Evolutionary conservation across 73 alveolate genomes (phyloP).

Genomic region (Paramecium pentaurelia): DNA sequence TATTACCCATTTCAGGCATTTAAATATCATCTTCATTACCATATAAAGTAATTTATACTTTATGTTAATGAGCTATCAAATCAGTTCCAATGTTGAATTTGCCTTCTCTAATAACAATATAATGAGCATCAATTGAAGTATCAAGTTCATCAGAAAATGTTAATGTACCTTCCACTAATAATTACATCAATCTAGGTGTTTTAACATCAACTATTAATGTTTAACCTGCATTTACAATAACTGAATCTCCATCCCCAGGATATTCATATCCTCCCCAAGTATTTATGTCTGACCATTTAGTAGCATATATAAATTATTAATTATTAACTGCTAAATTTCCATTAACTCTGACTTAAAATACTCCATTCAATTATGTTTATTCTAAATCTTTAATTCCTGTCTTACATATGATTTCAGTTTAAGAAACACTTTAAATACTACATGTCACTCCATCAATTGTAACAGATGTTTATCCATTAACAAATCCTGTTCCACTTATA

Average conservation of each 20-base stretch:
- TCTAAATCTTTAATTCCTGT: slow-evolving; percentile 62
- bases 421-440: background rate
- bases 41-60: slow-evolving; percentile 75
- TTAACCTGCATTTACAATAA: slow-evolving; percentile 66
- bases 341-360: slow-evolving; percentile 41
- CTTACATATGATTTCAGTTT: slow-evolving; percentile 50
- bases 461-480: slow-evolving; percentile 51
- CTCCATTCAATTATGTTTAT: slow-evolving; percentile 14
- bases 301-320: slow-evolving; percentile 65
- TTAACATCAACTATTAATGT: slow-evolving; percentile 67
- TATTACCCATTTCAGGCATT: slow-evolving; percentile 83
- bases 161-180: slow-evolving; percentile 77
- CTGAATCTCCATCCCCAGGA: slow-evolving; percentile 75
- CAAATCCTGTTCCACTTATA: slow-evolving; percentile 32
- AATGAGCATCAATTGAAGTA: slow-evolving; percentile 76
- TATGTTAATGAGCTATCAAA: slow-evolving; percentile 65
- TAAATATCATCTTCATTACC: slow-evolving; percentile 63
- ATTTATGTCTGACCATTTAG: slow-evolving; percentile 63
- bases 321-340: slow-evolving; percentile 61
- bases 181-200: slow-evolving; percentile 69
- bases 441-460: slow-evolving; percentile 72
- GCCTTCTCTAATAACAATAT: slow-evolving; percentile 75
- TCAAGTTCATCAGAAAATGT: slow-evolving; percentile 66
- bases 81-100: slow-evolving; percentile 83
- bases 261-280: slow-evolving; percentile 88